These are phyloP conservation scores for Colletotrichum lini DNA, from an alignment of 2,329 filamentous ascomycete species.

Conservation along the genomic window DNA sequence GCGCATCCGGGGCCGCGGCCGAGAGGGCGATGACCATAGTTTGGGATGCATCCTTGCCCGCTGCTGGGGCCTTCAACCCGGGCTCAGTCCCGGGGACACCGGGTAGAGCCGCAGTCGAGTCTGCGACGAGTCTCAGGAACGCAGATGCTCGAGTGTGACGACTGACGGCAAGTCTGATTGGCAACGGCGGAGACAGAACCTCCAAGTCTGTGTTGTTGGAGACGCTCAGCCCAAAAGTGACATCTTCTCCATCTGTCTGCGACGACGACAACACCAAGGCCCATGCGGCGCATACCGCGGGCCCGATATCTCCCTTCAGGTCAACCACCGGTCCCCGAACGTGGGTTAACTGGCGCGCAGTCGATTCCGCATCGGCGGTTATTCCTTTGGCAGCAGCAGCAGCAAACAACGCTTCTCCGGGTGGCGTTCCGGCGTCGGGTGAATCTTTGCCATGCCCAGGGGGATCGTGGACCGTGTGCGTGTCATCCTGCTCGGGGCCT, in stretches of 20 bases:
- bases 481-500: not conserved
- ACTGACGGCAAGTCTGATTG: not conserved
- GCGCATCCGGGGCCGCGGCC: not conserved
- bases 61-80: no score
- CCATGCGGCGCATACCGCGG: conserved; percentile 19
- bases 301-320: not conserved
- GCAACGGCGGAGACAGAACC: no score
- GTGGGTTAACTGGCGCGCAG: not conserved
- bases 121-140: not conserved
- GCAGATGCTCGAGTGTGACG: not conserved
- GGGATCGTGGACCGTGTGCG: no score
- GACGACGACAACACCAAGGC: conserved; percentile 19
- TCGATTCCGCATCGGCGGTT: not conserved
- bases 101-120: no score
- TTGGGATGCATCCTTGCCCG: not conserved
- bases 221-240: not conserved
- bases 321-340: conserved; percentile 16
- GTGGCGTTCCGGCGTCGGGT: fast-evolving
- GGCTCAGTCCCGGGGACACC: not conserved
- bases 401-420: not conserved
- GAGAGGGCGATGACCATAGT: not conserved
- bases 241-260: not conserved
- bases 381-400: no score
- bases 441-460: not conserved
- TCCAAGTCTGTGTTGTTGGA: not conserved